A percentile compares a stretch with the other conserved stretches of the same genome.
phyloP scores from a whole-genome alignment of 2,329 filamentous ascomycete genomes.

The Aspergillus sclerotialis region DNA sequence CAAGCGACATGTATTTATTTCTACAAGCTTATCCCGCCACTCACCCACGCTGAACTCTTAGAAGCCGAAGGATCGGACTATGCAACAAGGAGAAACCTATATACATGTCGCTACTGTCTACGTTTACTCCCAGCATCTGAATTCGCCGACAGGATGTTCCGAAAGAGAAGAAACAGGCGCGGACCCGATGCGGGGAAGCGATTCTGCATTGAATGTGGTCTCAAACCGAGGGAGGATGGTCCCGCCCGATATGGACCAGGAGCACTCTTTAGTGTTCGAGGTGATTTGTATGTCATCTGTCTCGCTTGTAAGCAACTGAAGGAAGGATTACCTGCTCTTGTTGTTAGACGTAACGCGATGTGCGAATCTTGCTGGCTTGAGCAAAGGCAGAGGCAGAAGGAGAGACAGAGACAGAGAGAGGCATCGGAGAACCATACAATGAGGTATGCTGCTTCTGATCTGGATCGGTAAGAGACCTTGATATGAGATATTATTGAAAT shows the following conservation, averaged over 20 bases:
- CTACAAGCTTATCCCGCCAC: slow-evolving; percentile 12
- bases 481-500: no score
- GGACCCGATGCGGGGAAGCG: slow-evolving; percentile 14
- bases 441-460: no score
- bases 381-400: background rate
- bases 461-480: no score
- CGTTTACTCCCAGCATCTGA: slow-evolving; percentile 13
- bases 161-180: slow-evolving; percentile 11
- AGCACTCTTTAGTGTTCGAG: slow-evolving; percentile 13
- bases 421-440: no score
- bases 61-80: slow-evolving; percentile 14
- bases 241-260: slow-evolving; percentile 20
- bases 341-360: slow-evolving; percentile 5
- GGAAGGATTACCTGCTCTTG: slow-evolving; percentile 7
- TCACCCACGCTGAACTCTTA: slow-evolving; percentile 17
- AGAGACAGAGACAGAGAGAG: background rate
- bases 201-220: slow-evolving; percentile 22
- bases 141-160: slow-evolving; percentile 22
- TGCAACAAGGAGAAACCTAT: slow-evolving; percentile 14
- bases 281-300: slow-evolving; percentile 16
- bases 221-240: slow-evolving; percentile 11
- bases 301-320: slow-evolving; percentile 14
- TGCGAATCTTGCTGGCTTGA: slow-evolving; percentile 10
- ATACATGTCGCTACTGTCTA: slow-evolving; percentile 21
- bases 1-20: slow-evolving; percentile 21